Evolutionary conservation across 768 basidiomycete species (phyloP), one percentile per base, ranked within the genome.

Genomic region (Termitomyces sp.): DNA sequence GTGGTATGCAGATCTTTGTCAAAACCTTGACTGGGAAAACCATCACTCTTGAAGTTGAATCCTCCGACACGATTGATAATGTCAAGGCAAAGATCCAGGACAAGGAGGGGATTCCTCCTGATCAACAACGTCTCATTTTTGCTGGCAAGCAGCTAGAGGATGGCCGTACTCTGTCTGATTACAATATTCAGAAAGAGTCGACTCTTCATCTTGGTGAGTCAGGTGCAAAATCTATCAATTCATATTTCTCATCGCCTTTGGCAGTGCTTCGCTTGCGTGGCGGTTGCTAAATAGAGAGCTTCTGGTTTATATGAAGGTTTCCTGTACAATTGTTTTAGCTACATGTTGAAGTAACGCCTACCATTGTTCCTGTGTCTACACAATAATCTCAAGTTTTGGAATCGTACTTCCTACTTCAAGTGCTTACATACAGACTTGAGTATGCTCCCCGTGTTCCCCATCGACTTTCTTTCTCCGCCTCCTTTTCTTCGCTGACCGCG

Each of bases 131-230:
- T 47, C 76, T 95, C 49, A 93, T 91, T 70, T 96, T 95, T 64
- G 94, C 94, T 48, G 95, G 94, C 49, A 96, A 96, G 78, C 94
- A 96, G 68, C 76, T 95, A 12, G 95, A 96, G 71, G 95, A 97
- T 58, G 95, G 95, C 3, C 89, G 95, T 50, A 97, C 94, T 0
- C 81, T 95, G 77, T 85, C 87, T 0, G 87, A 90, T 56, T 89
- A 89, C 69, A 89, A 90, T 70, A 91, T 89, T 38, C 89, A 90
- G 81, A 87, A 91, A 75, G 89, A 89, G 71, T 86, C 84, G 0
- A 91, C 89, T 44, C 77, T 92, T 59, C 81, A 89, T 68, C 77
- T 88, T 54, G 69, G 71, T 70, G 44, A 32, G 67, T 68, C 14
- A 43, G 18, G 7, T 28, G 5, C 32, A 23, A 18, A 47, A 32